A percentile compares a stretch with the other conserved stretches of the same genome.
phyloP scores from a whole-genome alignment of 1,284 basidiomycete genomes.

The Caloboletus firmus region DNA sequence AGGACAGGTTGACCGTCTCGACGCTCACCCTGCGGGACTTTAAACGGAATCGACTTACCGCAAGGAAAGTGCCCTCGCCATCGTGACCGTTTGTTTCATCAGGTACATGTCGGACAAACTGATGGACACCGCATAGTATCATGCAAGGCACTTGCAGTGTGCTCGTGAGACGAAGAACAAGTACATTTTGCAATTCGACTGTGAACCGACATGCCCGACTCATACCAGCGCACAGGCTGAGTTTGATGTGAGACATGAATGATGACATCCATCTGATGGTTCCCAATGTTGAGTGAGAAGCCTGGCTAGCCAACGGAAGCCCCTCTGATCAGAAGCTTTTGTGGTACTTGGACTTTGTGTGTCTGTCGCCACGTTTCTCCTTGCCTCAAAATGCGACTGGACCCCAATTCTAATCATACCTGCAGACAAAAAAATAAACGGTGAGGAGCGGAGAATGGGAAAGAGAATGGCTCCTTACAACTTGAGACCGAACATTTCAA shows the following conservation, averaged over 20 bases:
- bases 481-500: not conserved
- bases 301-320: not conserved
- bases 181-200: not conserved
- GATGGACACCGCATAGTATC: not conserved
- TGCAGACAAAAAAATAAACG: not conserved
- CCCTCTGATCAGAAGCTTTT: not conserved
- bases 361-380: not conserved
- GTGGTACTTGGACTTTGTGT: not conserved
- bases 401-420: not conserved
- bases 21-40: not conserved
- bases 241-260: not conserved
- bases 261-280: not conserved
- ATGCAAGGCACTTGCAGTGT: not conserved
- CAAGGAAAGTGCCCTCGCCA: not conserved
- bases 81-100: not conserved
- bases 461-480: not conserved
- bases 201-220: not conserved
- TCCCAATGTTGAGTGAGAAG: not conserved
- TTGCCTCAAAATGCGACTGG: not conserved
- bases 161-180: not conserved
- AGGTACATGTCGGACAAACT: not conserved
- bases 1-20: not conserved
- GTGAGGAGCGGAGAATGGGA: not conserved
- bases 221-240: not conserved
- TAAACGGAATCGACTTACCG: too few relatives aligned